Evolutionary conservation across 768 basidiomycete species (phyloP).

Genomic region (Suillus hirtellus): DNA sequence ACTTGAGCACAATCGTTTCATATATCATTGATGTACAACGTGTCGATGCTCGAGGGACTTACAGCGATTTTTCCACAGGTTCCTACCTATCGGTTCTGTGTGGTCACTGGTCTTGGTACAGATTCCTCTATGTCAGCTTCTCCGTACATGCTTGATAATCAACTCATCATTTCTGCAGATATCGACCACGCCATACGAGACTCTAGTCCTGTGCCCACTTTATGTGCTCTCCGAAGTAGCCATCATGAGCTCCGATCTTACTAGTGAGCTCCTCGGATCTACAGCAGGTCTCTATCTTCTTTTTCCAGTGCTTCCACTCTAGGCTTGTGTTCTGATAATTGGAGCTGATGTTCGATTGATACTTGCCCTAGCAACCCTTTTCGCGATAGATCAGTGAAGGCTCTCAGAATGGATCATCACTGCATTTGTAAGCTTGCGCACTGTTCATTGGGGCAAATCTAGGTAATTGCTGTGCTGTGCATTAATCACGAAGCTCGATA

Average conservation of each 20-base stretch:
- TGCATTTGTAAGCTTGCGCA: slow-evolving; percentile 48
- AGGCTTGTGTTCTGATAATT: slow-evolving; percentile 70
- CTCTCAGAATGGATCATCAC: slow-evolving; percentile 70
- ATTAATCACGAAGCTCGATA: slow-evolving; percentile 67
- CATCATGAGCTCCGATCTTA: slow-evolving; percentile 36
- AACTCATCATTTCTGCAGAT: too few relatives aligned
- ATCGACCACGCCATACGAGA: slow-evolving; percentile 40
- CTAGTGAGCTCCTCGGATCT: slow-evolving; percentile 74
- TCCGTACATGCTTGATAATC: too few relatives aligned
- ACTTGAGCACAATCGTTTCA: too few relatives aligned
- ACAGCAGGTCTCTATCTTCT: slow-evolving; percentile 76
- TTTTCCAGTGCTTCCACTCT: slow-evolving; percentile 66
- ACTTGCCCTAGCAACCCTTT: slow-evolving; percentile 72
- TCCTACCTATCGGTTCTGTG: too few relatives aligned
- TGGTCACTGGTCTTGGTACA: too few relatives aligned
- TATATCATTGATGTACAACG: too few relatives aligned
- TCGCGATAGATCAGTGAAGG: slow-evolving; percentile 59
- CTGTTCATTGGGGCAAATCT: slow-evolving; percentile 14
- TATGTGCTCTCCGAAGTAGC: slow-evolving; percentile 69
- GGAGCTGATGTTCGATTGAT: slow-evolving; percentile 68
- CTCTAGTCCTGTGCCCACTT: slow-evolving; percentile 54
- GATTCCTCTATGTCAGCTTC: too few relatives aligned
- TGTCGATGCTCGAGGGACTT: too few relatives aligned
- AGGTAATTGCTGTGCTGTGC: slow-evolving; percentile 71
- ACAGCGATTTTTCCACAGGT: too few relatives aligned